A percentile compares a stretch with the other conserved stretches of the same genome.
Evolutionary conservation across 306 rosid species (phyloP).

Genomic region (Dalbergia cultrata): DNA sequence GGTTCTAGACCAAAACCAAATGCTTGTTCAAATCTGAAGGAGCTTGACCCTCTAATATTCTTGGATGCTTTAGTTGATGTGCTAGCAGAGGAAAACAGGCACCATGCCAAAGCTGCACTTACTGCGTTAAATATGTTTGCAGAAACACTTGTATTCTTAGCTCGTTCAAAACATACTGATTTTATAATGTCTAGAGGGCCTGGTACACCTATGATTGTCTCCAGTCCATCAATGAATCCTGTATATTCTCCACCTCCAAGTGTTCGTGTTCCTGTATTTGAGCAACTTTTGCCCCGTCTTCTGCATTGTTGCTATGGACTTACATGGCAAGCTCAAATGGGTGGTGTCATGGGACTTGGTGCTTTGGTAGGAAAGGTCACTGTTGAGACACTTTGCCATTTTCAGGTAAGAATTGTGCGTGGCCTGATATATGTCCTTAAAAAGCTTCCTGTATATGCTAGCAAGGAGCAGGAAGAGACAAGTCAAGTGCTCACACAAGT

Average conservation of each 20-base stretch:
- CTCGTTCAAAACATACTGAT: conserved; percentile 96
- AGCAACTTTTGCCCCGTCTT: conserved; percentile 94
- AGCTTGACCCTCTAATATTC: conserved; percentile 92
- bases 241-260: conserved; percentile 99
- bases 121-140: conserved; percentile 84
- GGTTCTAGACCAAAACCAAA: conserved; percentile 71
- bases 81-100: conserved; percentile 93
- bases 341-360: conserved; percentile 99
- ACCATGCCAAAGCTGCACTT: conserved; percentile 95
- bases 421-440: conserved; percentile 94
- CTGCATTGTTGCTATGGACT: conserved; percentile 98
- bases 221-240: conserved; percentile 97
- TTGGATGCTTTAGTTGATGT: conserved; percentile 99
- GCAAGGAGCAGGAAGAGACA: conserved; percentile 99
- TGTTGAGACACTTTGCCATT: conserved; percentile 85
- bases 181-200: conserved; percentile 91
- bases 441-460: conserved; percentile 93
- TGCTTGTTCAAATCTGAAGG: conserved; percentile 85
- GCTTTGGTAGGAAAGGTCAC: conserved; percentile 99
- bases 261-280: conserved; percentile 93
- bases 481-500: conserved; percentile 99
- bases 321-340: conserved; percentile 98
- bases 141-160: conserved; percentile 93
- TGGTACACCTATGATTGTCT: conserved; percentile 97
- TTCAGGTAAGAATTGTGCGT: conserved; percentile 93